Percentiles rank a stretch among this genome's conserved stretches.
phyloP scores from a whole-genome alignment of 2,329 filamentous ascomycete genomes.

The Aspergillus fructus region DNA sequence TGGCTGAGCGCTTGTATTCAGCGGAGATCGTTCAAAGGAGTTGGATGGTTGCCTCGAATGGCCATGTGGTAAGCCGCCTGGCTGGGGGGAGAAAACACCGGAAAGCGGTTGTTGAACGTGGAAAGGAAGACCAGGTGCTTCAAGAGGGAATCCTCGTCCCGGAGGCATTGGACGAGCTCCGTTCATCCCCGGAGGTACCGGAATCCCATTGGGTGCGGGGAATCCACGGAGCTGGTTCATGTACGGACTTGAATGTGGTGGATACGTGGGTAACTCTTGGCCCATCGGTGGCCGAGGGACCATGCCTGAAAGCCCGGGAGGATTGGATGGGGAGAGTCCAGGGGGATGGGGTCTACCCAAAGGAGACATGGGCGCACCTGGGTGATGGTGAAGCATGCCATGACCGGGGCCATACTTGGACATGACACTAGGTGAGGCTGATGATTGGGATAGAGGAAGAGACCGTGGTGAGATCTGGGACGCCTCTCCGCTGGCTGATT shows the following conservation, averaged over 20 bases:
- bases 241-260: conserved; percentile 52
- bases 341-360: conserved; percentile 58
- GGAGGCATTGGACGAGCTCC: conserved; percentile 60
- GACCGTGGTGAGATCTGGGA: conserved; percentile 66
- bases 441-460: conserved; percentile 64
- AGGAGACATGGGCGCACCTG: conserved; percentile 63
- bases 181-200: conserved; percentile 61
- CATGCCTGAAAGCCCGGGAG: conserved; percentile 55
- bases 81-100: conserved; percentile 33
- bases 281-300: conserved; percentile 52
- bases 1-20: conserved; percentile 60
- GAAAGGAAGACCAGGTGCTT: conserved; percentile 44
- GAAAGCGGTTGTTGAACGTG: conserved; percentile 45
- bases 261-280: conserved; percentile 56
- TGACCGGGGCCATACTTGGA: conserved; percentile 59
- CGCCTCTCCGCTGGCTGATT: conserved; percentile 50
- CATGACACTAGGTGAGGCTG: conserved; percentile 60
- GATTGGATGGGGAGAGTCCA: conserved; percentile 53
- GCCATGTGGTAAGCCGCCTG: conserved; percentile 47
- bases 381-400: conserved; percentile 57
- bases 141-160: conserved; percentile 55
- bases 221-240: conserved; percentile 57
- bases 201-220: conserved; percentile 49
- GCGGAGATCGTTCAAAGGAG: conserved; percentile 57
- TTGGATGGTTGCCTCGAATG: conserved; percentile 77